These are phyloP conservation scores for Colletotrichum sp. DNA, from an alignment of 2,329 filamentous ascomycete genomes.

Conservation along the genomic window DNA sequence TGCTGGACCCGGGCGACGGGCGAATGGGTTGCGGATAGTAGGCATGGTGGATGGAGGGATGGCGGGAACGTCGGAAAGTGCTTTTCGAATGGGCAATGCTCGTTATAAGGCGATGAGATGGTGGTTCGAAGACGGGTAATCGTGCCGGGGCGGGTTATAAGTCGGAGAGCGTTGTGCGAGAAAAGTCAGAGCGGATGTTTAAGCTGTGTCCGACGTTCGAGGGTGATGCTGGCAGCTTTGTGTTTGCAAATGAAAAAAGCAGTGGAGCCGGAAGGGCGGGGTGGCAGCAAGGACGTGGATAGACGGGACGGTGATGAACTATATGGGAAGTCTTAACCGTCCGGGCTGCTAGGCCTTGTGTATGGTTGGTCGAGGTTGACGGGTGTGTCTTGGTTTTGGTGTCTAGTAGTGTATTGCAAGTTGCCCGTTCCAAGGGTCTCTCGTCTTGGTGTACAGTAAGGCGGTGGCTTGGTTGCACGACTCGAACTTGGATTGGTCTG, in stretches of 20 bases:
- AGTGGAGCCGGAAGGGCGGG: constrained; percentile 6
- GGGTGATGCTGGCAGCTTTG: constrained; percentile 1
- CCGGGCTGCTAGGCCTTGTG: not conserved
- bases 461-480: constrained; percentile 14
- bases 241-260: constrained; percentile 8
- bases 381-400: not conserved
- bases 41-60: constrained; percentile 52
- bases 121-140: not conserved
- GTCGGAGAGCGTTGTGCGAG: not conserved
- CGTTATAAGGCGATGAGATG: not conserved
- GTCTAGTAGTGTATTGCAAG: not conserved
- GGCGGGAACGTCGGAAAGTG: not conserved
- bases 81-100: not conserved
- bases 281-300: not conserved
- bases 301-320: constrained; percentile 14
- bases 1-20: constrained; percentile 58
- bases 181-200: not conserved
- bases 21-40: constrained; percentile 73
- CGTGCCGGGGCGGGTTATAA: not conserved
- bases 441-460: constrained; percentile 11
- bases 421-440: not conserved
- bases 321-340: constrained; percentile 9
- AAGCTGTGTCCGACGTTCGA: not conserved
- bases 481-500: not conserved
- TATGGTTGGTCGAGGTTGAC: constrained; percentile 1